Conservation (phyloP, 495 filamentous ascomycete species). For the Penicillium samsonianum region DNA sequence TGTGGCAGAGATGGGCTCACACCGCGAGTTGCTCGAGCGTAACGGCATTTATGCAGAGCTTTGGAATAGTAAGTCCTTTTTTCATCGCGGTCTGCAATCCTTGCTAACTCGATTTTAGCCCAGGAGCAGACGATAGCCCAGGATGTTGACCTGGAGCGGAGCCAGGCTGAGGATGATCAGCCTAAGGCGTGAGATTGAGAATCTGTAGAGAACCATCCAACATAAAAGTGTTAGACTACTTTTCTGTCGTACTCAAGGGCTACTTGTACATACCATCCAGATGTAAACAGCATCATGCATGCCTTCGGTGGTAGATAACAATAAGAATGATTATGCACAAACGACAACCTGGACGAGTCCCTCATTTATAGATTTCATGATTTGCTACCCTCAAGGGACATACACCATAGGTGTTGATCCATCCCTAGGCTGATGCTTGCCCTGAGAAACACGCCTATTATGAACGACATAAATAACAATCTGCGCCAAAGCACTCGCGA, state of each 20-base stretch:
- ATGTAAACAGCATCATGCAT: not conserved
- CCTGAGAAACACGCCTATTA: not conserved
- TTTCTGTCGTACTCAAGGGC: not conserved
- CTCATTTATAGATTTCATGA: not conserved
- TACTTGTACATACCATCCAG: not conserved
- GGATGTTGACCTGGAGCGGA: slow-evolving; percentile 31
- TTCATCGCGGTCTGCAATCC: not conserved
- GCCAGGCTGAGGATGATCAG: not conserved
- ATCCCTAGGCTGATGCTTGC: not conserved
- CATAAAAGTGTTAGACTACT: not conserved
- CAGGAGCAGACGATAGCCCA: slow-evolving; percentile 48
- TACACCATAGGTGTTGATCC: not conserved
- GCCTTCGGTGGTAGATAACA: too few species aligned
- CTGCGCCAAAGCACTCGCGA: not conserved
- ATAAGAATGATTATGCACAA: too few species aligned
- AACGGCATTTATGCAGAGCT: slow-evolving; percentile 84
- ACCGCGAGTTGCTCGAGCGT: slow-evolving; percentile 75
- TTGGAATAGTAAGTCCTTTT: slow-evolving; percentile 74
- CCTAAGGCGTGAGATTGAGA: not conserved
- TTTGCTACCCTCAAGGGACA: not conserved
- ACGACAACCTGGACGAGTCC: not conserved
- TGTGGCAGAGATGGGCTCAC: slow-evolving; percentile 84
- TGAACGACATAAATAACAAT: not conserved
- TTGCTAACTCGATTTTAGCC: slow-evolving; percentile 32
- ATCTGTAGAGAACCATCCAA: not conserved